Evolutionary conservation across 768 basidiomycete species (phyloP).

Genomic region (Tremella yokohamensis): DNA sequence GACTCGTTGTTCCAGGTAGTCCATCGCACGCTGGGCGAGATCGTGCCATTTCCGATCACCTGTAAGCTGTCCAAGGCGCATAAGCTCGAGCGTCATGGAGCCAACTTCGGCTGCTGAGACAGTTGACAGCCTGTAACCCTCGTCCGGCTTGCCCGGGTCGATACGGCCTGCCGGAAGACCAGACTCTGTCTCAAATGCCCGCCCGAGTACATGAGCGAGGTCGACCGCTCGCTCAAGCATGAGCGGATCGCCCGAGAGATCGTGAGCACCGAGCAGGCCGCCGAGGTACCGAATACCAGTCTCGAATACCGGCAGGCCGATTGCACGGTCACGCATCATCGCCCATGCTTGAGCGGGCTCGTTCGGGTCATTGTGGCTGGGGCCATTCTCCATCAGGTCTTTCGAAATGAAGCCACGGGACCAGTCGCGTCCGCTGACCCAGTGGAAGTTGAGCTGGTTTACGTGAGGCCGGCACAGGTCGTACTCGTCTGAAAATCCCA

Average conservation of each 20-base stretch:
- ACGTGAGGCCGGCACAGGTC: constrained; percentile 47
- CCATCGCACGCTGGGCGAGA: constrained; percentile 51
- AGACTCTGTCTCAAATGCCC: constrained; percentile 49
- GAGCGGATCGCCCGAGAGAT: constrained; percentile 52
- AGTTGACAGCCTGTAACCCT: constrained; percentile 22
- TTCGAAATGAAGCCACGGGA: constrained; percentile 25
- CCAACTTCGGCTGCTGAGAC: constrained; percentile 51
- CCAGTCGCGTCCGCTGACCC: constrained; percentile 46
- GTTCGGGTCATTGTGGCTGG: background rate
- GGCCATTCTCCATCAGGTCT: background rate
- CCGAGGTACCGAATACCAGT: constrained; percentile 55
- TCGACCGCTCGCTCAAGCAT: constrained; percentile 53
- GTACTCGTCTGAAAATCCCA: constrained; percentile 48
- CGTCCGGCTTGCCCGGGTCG: constrained; percentile 38
- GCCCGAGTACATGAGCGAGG: constrained; percentile 49
- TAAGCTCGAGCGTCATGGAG: constrained; percentile 52
- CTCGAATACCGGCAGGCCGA: constrained; percentile 51
- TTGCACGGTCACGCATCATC: constrained; percentile 12
- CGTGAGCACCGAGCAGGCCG: constrained; percentile 52
- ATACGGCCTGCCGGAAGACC: constrained; percentile 50
- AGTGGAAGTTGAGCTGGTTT: constrained; percentile 46
- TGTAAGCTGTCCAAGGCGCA: constrained; percentile 50
- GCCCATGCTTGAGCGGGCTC: constrained; percentile 10
- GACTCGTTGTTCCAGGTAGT: constrained; percentile 46
- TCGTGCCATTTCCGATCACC: constrained; percentile 52